These are phyloP conservation scores for Jamesozyma spencerorum DNA, from an alignment of 805 yeast genomes.

Conservation along the genomic window DNA sequence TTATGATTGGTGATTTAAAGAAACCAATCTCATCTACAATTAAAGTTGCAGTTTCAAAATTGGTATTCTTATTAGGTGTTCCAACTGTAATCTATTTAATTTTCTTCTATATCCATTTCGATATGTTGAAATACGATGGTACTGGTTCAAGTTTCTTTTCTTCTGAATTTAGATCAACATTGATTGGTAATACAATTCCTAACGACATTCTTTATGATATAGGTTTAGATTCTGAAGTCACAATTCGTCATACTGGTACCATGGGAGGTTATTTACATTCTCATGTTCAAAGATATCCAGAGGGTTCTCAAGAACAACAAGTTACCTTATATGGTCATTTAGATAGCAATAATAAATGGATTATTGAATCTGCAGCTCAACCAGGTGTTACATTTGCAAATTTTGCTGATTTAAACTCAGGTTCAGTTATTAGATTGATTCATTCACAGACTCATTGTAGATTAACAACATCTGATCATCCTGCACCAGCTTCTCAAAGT, in stretches of 20 bases:
- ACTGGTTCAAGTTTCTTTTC: constrained; percentile 67
- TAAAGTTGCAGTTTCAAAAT: constrained; percentile 44
- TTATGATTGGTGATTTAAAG: constrained; percentile 59
- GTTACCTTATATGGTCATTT: constrained; percentile 71
- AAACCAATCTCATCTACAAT: constrained; percentile 37
- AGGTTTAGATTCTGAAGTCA: constrained; percentile 60
- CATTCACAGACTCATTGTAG: constrained; percentile 53
- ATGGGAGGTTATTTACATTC: constrained; percentile 78
- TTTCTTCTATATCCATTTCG: constrained; percentile 58
- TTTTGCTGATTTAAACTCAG: constrained; percentile 57
- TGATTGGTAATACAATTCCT: constrained; percentile 55
- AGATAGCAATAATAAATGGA: constrained; percentile 68
- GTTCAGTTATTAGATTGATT: constrained; percentile 58
- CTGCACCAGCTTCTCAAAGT: constrained; percentile 61
- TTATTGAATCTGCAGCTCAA: constrained; percentile 54
- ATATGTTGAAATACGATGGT: constrained; percentile 48
- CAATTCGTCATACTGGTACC: constrained; percentile 61
- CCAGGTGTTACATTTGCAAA: constrained; percentile 43
- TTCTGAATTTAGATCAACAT: constrained; percentile 58
- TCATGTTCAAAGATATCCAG: constrained; percentile 60
- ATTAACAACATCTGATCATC: constrained; percentile 76
- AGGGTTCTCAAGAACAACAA: constrained; percentile 81
- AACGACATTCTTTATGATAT: constrained; percentile 50
- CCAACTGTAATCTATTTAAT: constrained; percentile 48
- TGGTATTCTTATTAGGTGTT: constrained; percentile 43